These are phyloP conservation scores for Simplicillium sp. DNA, from an alignment of 2,329 filamentous ascomycete species.

Conservation along the genomic window DNA sequence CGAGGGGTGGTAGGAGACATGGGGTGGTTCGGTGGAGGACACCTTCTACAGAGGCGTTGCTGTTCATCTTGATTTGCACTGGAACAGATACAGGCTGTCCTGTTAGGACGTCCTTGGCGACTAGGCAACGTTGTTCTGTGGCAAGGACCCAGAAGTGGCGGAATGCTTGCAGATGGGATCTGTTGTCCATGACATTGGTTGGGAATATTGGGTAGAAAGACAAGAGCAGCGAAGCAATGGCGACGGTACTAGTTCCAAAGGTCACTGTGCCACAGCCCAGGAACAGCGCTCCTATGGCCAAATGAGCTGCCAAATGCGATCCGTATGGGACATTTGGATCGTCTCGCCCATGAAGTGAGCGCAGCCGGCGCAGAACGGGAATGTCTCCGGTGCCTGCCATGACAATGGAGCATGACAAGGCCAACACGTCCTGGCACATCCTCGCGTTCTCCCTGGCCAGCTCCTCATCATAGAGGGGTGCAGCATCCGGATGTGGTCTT, in stretches of 20 bases:
- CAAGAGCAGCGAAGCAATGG: slow-evolving; percentile 75
- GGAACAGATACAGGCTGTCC: slow-evolving; percentile 68
- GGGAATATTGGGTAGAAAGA: slow-evolving; percentile 95
- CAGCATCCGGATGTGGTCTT: slow-evolving; percentile 16
- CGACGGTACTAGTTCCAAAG: slow-evolving; percentile 79
- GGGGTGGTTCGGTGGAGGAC: slow-evolving; percentile 39
- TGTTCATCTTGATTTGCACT: slow-evolving; percentile 53
- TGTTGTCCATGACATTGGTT: slow-evolving; percentile 81
- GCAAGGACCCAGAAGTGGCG: slow-evolving; percentile 96
- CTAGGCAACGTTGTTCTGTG: slow-evolving; percentile 77
- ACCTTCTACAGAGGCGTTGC: slow-evolving; percentile 25
- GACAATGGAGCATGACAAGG: slow-evolving; percentile 72
- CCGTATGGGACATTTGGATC: slow-evolving; percentile 82
- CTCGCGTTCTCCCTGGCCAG: slow-evolving; percentile 73
- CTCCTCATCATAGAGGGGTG: slow-evolving; percentile 66
- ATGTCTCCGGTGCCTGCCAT: slow-evolving; percentile 97
- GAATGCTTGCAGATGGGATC: slow-evolving; percentile 90
- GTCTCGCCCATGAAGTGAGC: slow-evolving; percentile 78
- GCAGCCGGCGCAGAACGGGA: slow-evolving; percentile 71
- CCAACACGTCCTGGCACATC: slow-evolving; percentile 84
- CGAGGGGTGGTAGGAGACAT: slow-evolving; percentile 55
- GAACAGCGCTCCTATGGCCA: slow-evolving; percentile 86
- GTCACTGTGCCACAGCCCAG: slow-evolving; percentile 88
- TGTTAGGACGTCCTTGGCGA: slow-evolving; percentile 80
- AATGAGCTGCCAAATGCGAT: slow-evolving; percentile 84